These are phyloP conservation scores for Bipolaris sorokiniana DNA, from an alignment of 2,329 filamentous ascomycete genomes.

Conservation along the genomic window DNA sequence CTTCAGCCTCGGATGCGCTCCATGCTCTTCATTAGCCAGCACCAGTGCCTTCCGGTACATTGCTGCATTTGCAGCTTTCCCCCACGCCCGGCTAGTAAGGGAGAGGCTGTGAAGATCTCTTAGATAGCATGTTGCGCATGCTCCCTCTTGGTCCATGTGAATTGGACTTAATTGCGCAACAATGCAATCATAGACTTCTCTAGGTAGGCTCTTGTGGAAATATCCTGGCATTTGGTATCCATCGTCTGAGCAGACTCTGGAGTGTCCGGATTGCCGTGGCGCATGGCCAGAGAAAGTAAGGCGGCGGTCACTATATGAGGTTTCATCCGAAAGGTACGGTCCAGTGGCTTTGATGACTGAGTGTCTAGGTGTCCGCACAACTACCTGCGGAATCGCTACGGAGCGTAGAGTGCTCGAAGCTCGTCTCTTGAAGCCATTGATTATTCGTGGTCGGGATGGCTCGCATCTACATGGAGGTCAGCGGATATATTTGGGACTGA, in stretches of 20 bases:
- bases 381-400: slow-evolving; percentile 3
- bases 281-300: slow-evolving; percentile 42
- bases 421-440: slow-evolving; percentile 1
- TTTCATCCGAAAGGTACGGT: background rate
- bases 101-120: slow-evolving; percentile 61
- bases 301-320: slow-evolving; percentile 12
- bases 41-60: slow-evolving; percentile 61
- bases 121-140: slow-evolving; percentile 62
- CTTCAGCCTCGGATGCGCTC: slow-evolving; percentile 47
- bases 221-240: slow-evolving; percentile 29
- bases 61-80: slow-evolving; percentile 57
- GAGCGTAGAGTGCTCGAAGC: slow-evolving; percentile 11
- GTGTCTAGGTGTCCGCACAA: slow-evolving; percentile 1
- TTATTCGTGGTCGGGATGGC: slow-evolving; percentile 12
- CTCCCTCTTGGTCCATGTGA: slow-evolving; percentile 45
- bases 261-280: slow-evolving; percentile 49
- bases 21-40: slow-evolving; percentile 51
- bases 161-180: slow-evolving; percentile 57
- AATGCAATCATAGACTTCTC: slow-evolving; percentile 63
- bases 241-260: slow-evolving; percentile 33
- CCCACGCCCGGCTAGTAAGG: slow-evolving; percentile 63
- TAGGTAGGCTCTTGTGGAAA: slow-evolving; percentile 57
- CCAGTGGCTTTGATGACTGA: slow-evolving; percentile 3
- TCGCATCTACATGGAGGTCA: slow-evolving; percentile 15
- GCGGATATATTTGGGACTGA: background rate